Evolutionary conservation across 345 rosid genomes (phyloP).

Genomic region (Melaleuca quinquenervia): DNA sequence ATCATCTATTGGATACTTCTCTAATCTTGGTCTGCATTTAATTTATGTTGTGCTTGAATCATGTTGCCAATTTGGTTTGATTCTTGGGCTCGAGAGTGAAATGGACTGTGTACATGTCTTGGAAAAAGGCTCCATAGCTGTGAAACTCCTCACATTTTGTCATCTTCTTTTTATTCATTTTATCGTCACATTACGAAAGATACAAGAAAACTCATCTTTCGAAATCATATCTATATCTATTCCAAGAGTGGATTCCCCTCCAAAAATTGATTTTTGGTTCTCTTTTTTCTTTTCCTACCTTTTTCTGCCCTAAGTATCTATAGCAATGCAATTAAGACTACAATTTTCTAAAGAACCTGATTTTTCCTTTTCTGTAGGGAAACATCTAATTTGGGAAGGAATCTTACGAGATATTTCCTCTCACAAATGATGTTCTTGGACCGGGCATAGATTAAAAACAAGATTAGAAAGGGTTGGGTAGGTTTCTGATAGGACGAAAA

Average conservation of each 20-base stretch:
- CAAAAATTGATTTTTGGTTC: background rate
- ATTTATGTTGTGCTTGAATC: background rate
- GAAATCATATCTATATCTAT: background rate
- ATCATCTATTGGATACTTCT: background rate
- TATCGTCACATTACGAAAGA: rapidly evolving
- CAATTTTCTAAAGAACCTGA: background rate
- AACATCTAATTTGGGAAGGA: background rate
- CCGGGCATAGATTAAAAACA: background rate
- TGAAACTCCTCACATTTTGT: background rate
- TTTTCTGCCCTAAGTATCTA: background rate
- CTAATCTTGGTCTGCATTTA: background rate
- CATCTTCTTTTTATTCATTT: background rate
- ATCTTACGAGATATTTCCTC: background rate
- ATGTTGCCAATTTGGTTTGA: background rate
- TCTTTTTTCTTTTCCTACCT: too few relatives aligned
- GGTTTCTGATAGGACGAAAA: background rate
- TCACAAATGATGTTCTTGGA: background rate
- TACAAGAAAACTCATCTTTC: background rate
- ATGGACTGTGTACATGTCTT: background rate
- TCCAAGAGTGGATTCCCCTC: background rate
- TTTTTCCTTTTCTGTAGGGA: background rate
- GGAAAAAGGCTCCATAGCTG: background rate
- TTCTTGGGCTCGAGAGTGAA: background rate
- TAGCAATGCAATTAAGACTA: background rate
- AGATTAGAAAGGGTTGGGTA: background rate